A percentile compares a stretch with the other conserved stretches of the same genome.
phyloP scores from a whole-genome alignment of 164 flowering plant genomes.

The Nelumbo lutea region DNA sequence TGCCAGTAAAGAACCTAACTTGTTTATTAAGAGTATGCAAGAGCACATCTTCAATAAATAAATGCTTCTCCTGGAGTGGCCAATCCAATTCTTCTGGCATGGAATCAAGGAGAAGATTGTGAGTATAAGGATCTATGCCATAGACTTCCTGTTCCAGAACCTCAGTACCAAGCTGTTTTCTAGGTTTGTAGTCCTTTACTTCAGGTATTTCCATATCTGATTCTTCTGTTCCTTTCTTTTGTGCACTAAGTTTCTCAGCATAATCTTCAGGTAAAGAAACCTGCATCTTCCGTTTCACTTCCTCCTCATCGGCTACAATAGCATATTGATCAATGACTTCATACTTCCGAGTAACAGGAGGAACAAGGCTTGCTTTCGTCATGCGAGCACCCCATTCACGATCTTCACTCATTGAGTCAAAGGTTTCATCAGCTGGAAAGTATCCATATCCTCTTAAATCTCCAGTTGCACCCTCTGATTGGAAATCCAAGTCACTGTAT shows the following conservation, averaged over 20 bases:
- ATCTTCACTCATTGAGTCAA: constrained; percentile 63
- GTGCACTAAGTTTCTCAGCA: constrained; percentile 76
- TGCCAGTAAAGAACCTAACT: constrained; percentile 74
- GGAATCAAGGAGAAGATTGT: constrained; percentile 94
- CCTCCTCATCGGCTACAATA: constrained; percentile 83
- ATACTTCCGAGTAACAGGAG: constrained; percentile 97
- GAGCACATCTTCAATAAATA: constrained; percentile 85
- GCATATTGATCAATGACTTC: constrained; percentile 94
- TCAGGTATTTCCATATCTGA: constrained; percentile 95
- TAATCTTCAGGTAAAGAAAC: constrained; percentile 95
- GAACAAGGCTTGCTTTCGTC: constrained; percentile 97
- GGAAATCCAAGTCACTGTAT: constrained; percentile 63
- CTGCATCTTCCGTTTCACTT: constrained; percentile 85
- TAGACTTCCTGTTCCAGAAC: constrained; percentile 98
- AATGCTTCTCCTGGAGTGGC: constrained; percentile 68
- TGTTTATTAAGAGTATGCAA: constrained; percentile 75
- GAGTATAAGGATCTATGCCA: constrained; percentile 97
- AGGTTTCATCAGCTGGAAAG: constrained; percentile 41
- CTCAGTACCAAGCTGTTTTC: constrained; percentile 84
- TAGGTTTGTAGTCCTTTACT: constrained; percentile 91
- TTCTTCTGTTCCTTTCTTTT: constrained; percentile 81
- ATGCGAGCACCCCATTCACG: constrained; percentile 99
- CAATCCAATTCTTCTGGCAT: constrained; percentile 88
- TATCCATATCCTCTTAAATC: constrained; percentile 42
- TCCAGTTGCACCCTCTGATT: constrained; percentile 36